A percentile compares a stretch with the other conserved stretches of the same genome.
phyloP scores from a whole-genome alignment of 345 rosid species.

The Aquilaria malaccensis region DNA sequence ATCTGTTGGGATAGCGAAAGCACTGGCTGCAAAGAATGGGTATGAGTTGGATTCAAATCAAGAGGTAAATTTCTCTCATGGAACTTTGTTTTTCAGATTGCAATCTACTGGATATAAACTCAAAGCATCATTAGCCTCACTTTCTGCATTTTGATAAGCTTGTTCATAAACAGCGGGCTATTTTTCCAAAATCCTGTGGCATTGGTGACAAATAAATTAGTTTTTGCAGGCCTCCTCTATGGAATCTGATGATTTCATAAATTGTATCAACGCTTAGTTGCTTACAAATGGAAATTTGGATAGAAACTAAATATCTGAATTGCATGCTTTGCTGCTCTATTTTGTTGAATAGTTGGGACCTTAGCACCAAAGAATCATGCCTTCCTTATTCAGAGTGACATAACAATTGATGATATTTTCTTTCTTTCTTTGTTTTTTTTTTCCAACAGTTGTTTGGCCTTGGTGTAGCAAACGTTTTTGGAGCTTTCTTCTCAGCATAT shows the following conservation, averaged over 20 bases:
- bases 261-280: too few relatives aligned
- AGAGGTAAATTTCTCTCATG: constrained; percentile 44
- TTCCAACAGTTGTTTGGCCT: constrained; percentile 84
- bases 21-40: constrained; percentile 95
- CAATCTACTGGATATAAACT: neutral
- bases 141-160: too few relatives aligned
- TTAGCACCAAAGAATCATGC: neutral
- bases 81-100: neutral
- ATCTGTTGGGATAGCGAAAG: constrained; percentile 99
- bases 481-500: constrained; percentile 84
- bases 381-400: too few relatives aligned
- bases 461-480: constrained; percentile 85
- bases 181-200: too few relatives aligned
- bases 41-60: constrained; percentile 96
- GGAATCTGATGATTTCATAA: too few relatives aligned
- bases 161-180: too few relatives aligned
- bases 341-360: neutral
- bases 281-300: neutral
- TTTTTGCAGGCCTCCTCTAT: too few relatives aligned
- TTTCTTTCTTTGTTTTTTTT: neutral
- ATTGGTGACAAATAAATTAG: too few relatives aligned
- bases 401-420: neutral
- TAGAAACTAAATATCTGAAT: neutral
- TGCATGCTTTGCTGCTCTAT: neutral
- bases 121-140: too few relatives aligned